Conservation (phyloP, 1,284 basidiomycete genomes). For the Austropuccinia psidii region DNA sequence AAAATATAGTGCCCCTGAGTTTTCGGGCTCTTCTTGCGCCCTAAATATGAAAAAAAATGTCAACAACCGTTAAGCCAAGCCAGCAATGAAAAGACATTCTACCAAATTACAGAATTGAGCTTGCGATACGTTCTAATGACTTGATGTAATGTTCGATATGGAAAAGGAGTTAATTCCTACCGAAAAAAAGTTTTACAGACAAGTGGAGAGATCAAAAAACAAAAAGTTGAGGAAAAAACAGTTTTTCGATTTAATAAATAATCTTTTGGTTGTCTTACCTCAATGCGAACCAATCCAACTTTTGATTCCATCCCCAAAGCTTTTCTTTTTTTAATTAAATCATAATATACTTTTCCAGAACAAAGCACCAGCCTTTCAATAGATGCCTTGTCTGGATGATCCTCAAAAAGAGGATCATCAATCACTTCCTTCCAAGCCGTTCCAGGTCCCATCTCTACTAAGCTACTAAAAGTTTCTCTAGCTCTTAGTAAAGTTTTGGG, state of each 20-base stretch:
- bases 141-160: conserved; percentile 56
- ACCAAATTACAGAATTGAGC: conserved; percentile 5
- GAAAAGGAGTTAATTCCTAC: conserved; percentile 73
- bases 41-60: not conserved
- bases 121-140: conserved; percentile 53
- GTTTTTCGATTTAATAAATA: not conserved
- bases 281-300: conserved; percentile 66
- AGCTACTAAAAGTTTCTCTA: conserved; percentile 54
- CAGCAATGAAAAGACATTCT: not conserved
- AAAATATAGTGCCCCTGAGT: conserved; percentile 16
- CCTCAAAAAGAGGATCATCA: conserved; percentile 51
- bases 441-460: conserved; percentile 60
- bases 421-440: conserved; percentile 67
- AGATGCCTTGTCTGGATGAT: conserved; percentile 50
- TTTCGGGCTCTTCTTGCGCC: conserved; percentile 29
- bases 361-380: conserved; percentile 49
- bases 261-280: conserved; percentile 48
- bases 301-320: conserved; percentile 51
- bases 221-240: not conserved
- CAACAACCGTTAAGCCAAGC: not conserved
- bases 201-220: not conserved
- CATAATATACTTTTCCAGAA: conserved; percentile 78
- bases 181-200: not conserved
- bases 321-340: conserved; percentile 63
- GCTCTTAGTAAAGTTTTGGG: conserved; percentile 46